Evolutionary conservation across 352 stramenopile species (phyloP).

Genomic region (Phytophthora fragariae): DNA sequence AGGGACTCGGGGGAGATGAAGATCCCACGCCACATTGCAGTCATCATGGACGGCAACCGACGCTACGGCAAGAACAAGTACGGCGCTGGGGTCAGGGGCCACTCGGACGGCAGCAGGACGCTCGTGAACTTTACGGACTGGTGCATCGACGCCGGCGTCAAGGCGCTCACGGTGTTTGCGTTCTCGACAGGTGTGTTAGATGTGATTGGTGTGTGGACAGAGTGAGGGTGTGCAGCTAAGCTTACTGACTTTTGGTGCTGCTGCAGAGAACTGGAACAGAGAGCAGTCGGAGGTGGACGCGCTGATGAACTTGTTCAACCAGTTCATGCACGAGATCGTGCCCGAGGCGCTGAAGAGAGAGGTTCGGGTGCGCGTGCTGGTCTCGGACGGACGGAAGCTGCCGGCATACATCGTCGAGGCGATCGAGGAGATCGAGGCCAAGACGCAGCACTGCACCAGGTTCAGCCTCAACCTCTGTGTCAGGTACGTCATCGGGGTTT

Average conservation of each 20-base stretch:
- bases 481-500: slow-evolving; percentile 42
- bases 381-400: slow-evolving; percentile 83
- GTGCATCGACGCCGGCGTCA: slow-evolving; percentile 93
- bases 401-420: slow-evolving; percentile 69
- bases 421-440: slow-evolving; percentile 85
- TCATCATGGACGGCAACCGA: slow-evolving; percentile 98
- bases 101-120: slow-evolving; percentile 96
- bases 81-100: slow-evolving; percentile 81
- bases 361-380: slow-evolving; percentile 91
- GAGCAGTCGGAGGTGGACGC: slow-evolving; percentile 88
- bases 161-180: slow-evolving; percentile 94
- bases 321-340: slow-evolving; percentile 96
- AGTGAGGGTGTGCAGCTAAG: background rate
- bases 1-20: slow-evolving; percentile 28
- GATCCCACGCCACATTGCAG: slow-evolving; percentile 91
- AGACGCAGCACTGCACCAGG: slow-evolving; percentile 86
- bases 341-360: slow-evolving; percentile 91
- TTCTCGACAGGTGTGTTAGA: slow-evolving; percentile 90
- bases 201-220: background rate
- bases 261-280: slow-evolving; percentile 95
- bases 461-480: slow-evolving; percentile 90
- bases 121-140: slow-evolving; percentile 96
- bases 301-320: slow-evolving; percentile 95
- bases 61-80: slow-evolving; percentile 92
- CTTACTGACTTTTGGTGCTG: slow-evolving; percentile 6